phyloP scores from a whole-genome alignment of 352 stramenopile species.

The Pseudoperonospora humuli region DNA sequence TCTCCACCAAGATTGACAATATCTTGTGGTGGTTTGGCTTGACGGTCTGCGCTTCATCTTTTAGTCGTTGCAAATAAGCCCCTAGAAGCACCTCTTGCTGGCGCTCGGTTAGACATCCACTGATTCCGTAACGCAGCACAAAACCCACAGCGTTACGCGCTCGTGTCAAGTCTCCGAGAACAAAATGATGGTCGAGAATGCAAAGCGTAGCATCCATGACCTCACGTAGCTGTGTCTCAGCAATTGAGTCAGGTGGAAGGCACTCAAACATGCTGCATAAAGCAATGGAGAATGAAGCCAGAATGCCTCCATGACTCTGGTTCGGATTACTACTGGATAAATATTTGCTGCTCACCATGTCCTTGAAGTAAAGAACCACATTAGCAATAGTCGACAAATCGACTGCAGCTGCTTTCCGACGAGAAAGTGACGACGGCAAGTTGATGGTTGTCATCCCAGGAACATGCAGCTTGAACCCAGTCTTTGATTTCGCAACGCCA shows the following conservation, averaged over 20 bases:
- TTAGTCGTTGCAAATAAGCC: slow-evolving; percentile 47
- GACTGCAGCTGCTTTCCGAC: slow-evolving; percentile 46
- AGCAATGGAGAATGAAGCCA: slow-evolving; percentile 64
- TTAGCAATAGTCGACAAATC: slow-evolving; percentile 72
- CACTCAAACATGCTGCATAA: slow-evolving; percentile 72
- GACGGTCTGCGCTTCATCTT: slow-evolving; percentile 27
- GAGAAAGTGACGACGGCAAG: slow-evolving; percentile 36
- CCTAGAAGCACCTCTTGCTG: slow-evolving; percentile 57
- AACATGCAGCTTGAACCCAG: slow-evolving; percentile 70
- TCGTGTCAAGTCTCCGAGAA: slow-evolving; percentile 61
- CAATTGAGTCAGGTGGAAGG: slow-evolving; percentile 50
- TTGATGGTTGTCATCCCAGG: slow-evolving; percentile 52
- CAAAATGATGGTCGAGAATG: slow-evolving; percentile 69
- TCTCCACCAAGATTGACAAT: slow-evolving; percentile 46
- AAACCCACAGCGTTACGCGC: slow-evolving; percentile 73
- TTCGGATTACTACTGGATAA: slow-evolving; percentile 39
- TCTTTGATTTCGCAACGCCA: slow-evolving; percentile 37
- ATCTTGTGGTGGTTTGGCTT: slow-evolving; percentile 63
- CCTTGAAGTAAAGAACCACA: slow-evolving; percentile 73
- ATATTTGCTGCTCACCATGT: slow-evolving; percentile 58
- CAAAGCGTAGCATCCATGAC: slow-evolving; percentile 54
- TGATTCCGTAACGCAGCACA: slow-evolving; percentile 62
- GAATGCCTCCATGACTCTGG: slow-evolving; percentile 55
- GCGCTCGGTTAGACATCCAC: slow-evolving; percentile 50
- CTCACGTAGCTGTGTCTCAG: slow-evolving; percentile 54